Base-by-base conservation (phyloP, 1,284 basidiomycete species). In the Ceratobasidium sp. region DNA sequence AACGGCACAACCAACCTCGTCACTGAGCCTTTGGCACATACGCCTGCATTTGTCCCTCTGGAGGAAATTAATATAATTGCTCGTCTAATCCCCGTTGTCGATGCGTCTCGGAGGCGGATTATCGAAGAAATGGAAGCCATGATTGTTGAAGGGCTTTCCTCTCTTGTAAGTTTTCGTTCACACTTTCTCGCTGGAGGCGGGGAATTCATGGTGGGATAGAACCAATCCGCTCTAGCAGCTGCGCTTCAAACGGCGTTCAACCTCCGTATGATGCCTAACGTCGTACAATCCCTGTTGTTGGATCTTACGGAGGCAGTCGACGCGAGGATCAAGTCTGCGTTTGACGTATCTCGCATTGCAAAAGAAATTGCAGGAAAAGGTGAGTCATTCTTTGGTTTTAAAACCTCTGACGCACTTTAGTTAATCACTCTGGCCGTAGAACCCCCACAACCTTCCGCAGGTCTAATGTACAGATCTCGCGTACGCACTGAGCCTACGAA, bases 211-310 rank as follows among this genome's bases (percentile, higher is more conserved):
- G 19, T 29, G 2, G 7, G 15, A 19, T 77, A 97, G 95, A 94
- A 98, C 81, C 95, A 95, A 83, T 90, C 95, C 0, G 85, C 97
- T 32, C 88, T 99, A 0, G 94, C 95, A 0, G 95, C 95, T 1
- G 95, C 95, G 0, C 88, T 99, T 8, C 97, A 99, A 86, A 98
- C 96, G 0, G 96, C 97, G 1, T 94, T 95, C 84, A 98, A 98
- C 82, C 89, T 99, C 7, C 88, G 92, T 32, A 90, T 95, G 7
- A 87, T 99, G 2, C 94, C 96, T 0, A 88, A 90, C 25, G 89
- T 98, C 1, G 94, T 98, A 0, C 90, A 92, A 77, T 90, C 91
- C 76, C 88, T 98, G 0, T 86, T 98, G 17, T 85, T 86, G 4
- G 95, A 98, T 82, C 86, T 98, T 13, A 95, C 92, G 32, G 91